Conservation (phyloP, 2,329 filamentous ascomycete genomes). For the Pezicula radicicola region DNA sequence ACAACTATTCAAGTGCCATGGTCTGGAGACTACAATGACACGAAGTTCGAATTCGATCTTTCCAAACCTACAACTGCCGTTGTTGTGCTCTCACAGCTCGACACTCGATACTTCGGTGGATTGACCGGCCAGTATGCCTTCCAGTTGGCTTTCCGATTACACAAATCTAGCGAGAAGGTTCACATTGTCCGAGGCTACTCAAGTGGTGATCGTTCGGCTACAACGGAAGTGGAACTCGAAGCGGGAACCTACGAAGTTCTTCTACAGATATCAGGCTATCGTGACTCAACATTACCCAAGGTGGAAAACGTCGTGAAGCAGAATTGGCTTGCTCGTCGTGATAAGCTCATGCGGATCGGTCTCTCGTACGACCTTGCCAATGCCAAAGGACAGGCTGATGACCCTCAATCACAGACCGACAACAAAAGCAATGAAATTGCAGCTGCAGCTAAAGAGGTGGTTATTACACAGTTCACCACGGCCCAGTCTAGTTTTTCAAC, state of each 20-base stretch:
- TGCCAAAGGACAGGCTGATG: conserved; percentile 50
- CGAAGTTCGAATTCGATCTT: conserved; percentile 54
- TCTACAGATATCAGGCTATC: conserved; percentile 41
- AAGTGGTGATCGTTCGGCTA: conserved; percentile 42
- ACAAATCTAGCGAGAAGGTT: conserved; percentile 49
- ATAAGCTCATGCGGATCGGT: conserved; percentile 58
- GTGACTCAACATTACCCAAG: conserved; percentile 14
- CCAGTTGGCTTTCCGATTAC: conserved; percentile 43
- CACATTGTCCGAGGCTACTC: conserved; percentile 50
- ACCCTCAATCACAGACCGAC: conserved; percentile 28
- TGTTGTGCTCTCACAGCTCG: conserved; percentile 58
- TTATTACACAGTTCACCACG: neutral
- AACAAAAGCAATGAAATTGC: neutral
- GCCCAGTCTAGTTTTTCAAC: neutral
- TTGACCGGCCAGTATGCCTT: conserved; percentile 55
- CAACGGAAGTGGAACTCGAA: conserved; percentile 54
- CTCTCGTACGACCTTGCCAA: conserved; percentile 59
- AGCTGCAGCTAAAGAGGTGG: neutral
- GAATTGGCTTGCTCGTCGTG: conserved; percentile 44
- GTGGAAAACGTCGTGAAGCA: conserved; percentile 40
- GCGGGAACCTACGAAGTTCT: conserved; percentile 53
- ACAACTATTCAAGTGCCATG: conserved; percentile 58
- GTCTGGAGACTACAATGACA: conserved; percentile 55
- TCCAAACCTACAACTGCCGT: conserved; percentile 51
- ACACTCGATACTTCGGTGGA: conserved; percentile 58